A percentile compares a stretch with the other conserved stretches of the same genome.
These are phyloP conservation scores for Stylonectria norvegica DNA, from an alignment of 2,329 filamentous ascomycete genomes.

Conservation along the genomic window DNA sequence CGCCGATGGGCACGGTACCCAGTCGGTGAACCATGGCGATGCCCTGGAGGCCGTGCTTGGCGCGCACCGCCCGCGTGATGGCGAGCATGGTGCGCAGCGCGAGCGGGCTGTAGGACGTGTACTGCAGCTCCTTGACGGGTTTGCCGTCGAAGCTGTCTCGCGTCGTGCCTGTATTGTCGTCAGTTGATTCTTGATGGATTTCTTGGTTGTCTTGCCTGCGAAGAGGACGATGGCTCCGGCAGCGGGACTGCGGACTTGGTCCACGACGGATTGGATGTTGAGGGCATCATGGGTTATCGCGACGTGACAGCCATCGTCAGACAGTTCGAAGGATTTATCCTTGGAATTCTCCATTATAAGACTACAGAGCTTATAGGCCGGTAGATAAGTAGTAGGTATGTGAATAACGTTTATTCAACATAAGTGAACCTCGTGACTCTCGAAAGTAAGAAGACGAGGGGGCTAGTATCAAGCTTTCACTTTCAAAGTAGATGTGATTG, in stretches of 20 bases:
- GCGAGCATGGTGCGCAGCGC: constrained; percentile 65
- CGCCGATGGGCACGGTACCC: constrained; percentile 80
- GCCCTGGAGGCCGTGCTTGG: constrained; percentile 63
- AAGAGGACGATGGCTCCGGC: constrained; percentile 77
- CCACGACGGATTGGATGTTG: constrained; percentile 55
- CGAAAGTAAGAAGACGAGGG: too few species aligned
- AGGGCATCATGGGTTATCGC: constrained; percentile 64
- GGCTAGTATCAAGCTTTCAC: too few species aligned
- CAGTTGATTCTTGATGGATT: not conserved
- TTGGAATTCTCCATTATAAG: too few species aligned
- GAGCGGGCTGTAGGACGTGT: constrained; percentile 68
- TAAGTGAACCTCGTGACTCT: too few species aligned
- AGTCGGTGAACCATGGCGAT: constrained; percentile 82
- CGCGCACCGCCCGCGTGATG: constrained; percentile 57
- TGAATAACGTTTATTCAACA: too few species aligned
- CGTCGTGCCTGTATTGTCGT: constrained; percentile 59
- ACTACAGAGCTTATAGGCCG: too few species aligned
- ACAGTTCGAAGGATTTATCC: too few species aligned
- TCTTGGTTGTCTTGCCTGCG: constrained; percentile 50
- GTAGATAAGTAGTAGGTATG: too few species aligned
- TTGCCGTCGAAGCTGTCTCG: constrained; percentile 69
- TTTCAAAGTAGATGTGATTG: too few species aligned
- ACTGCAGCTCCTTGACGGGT: constrained; percentile 70
- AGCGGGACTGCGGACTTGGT: constrained; percentile 66
- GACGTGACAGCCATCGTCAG: constrained; percentile 58